Evolutionary conservation across 108 stramenopile species (phyloP).

Genomic region (Cyclotella distinguenda): DNA sequence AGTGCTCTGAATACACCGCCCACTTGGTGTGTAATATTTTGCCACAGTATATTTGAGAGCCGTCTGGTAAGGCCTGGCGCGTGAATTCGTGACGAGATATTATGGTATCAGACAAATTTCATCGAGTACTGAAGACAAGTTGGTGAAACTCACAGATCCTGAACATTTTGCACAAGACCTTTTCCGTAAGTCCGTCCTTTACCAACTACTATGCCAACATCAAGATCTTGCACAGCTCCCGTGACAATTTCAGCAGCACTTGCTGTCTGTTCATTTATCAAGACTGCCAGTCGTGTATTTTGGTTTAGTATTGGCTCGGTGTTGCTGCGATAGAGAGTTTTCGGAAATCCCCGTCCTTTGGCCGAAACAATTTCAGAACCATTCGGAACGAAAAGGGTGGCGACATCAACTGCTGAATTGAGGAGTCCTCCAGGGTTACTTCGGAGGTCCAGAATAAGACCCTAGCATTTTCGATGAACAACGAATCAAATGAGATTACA

Average conservation of each 20-base stretch:
- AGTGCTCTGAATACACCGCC: slow-evolving; percentile 87
- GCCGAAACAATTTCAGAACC: slow-evolving; percentile 91
- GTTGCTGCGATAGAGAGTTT: slow-evolving; percentile 76
- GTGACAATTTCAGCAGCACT: slow-evolving; percentile 95
- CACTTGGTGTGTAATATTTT: slow-evolving; percentile 96
- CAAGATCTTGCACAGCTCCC: slow-evolving; percentile 96
- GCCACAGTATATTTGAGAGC: slow-evolving; percentile 96
- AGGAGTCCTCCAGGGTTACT: slow-evolving; percentile 96
- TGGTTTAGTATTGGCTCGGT: slow-evolving; percentile 79
- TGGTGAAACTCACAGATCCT: no score
- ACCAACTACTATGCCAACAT: slow-evolving; percentile 92
- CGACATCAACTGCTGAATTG: slow-evolving; percentile 91
- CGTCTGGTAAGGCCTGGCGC: slow-evolving; percentile 78
- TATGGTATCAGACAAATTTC: no score
- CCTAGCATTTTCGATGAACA: slow-evolving; percentile 38
- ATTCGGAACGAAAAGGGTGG: slow-evolving; percentile 87
- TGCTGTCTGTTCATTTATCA: slow-evolving; percentile 90
- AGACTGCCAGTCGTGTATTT: slow-evolving; percentile 84
- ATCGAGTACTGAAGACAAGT: no score
- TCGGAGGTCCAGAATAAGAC: slow-evolving; percentile 88
- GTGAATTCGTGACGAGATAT: no score
- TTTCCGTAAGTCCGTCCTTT: slow-evolving; percentile 93
- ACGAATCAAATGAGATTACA: no score
- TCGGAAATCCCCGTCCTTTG: slow-evolving; percentile 89
- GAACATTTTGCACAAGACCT: slow-evolving; percentile 97